Evolutionary conservation across 352 stramenopile species (phyloP).

Genomic region (Phytophthora idaei): DNA sequence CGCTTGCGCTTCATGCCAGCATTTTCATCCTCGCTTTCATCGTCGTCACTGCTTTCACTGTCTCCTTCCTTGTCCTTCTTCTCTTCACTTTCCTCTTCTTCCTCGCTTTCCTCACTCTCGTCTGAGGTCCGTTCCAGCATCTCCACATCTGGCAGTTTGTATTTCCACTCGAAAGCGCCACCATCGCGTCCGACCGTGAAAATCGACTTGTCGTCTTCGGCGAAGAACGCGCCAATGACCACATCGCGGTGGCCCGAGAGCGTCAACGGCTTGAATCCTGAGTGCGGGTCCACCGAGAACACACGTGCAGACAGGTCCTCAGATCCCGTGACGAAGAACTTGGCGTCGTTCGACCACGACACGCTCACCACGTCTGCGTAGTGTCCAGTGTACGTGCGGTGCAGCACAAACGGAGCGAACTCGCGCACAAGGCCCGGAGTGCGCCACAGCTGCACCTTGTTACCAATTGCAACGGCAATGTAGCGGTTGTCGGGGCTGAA

Average conservation of each 20-base stretch:
- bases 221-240: conserved; percentile 89
- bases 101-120: conserved; percentile 35
- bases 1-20: conserved; percentile 32
- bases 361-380: conserved; percentile 89
- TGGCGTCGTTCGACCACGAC: conserved; percentile 88
- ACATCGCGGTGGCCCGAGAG: conserved; percentile 90
- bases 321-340: conserved; percentile 90
- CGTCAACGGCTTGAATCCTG: conserved; percentile 84
- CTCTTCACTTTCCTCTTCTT: conserved; percentile 33
- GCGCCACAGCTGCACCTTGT: conserved; percentile 92
- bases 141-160: conserved; percentile 55
- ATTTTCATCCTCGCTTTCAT: conserved; percentile 38
- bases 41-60: conserved; percentile 12
- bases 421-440: conserved; percentile 87
- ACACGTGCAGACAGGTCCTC: conserved; percentile 90
- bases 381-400: conserved; percentile 89
- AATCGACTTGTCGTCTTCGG: conserved; percentile 73
- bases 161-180: conserved; percentile 88
- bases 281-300: conserved; percentile 78
- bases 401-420: conserved; percentile 91
- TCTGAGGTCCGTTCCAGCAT: conserved; percentile 31
- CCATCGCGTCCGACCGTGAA: conserved; percentile 90
- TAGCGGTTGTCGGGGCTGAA: conserved; percentile 92
- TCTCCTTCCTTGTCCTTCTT: conserved; percentile 29
- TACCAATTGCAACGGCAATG: conserved; percentile 90